Evolutionary conservation across 2,329 filamentous ascomycete genomes (phyloP), one percentile per base, ranked within the genome.

Genomic region (Colletotrichum tabaci): DNA sequence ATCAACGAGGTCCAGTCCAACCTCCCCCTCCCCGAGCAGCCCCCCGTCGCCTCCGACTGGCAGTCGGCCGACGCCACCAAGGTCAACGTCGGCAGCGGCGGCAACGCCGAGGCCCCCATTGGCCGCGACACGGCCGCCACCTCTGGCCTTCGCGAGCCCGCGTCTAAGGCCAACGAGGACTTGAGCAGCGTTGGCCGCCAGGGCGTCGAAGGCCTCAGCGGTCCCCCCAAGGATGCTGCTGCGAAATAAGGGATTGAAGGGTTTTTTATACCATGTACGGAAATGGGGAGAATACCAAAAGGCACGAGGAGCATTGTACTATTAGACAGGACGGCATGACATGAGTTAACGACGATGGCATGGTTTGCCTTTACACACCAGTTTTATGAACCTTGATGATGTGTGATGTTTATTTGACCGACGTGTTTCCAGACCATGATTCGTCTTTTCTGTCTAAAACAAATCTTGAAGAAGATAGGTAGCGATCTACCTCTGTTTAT

Each of bases 1-100:
- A 92, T 95, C 79, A 88, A 91, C 63, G 83, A 93, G 81, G 87
- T 87, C 77, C 87, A 92, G 83, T 83, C 90, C 80, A 94, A 94
- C 82, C 90, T 97, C 42, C 93, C 93, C 62, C 89, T 95, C 61
- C 94, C 94, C 21, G 93, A 96, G 2, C 87, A 95, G 75, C 94
- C 94, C 26, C 93, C 93, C 1, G 84, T 83, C n/a, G 84, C 90
- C n/a, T 93, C 92, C 6, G 93, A 96, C 86, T 95, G 91, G 87
- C 91, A 95, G 80, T 94, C 92, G 0, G 85, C 88, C 61, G 93
- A 96, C 77, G 87, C 87, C 42, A 84, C 88, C 73, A 93, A 84
- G 67, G 90, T 93, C 78, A 92, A 94, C 78, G 90, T 93, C 58
- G 92, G 92, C 74, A 89, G 90, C 46, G 66, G 66, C 44, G 92